Evolutionary conservation across 352 stramenopile species (phyloP), one percentile per base, ranked within the genome.

Genomic region (Phytopythium aichiense): DNA sequence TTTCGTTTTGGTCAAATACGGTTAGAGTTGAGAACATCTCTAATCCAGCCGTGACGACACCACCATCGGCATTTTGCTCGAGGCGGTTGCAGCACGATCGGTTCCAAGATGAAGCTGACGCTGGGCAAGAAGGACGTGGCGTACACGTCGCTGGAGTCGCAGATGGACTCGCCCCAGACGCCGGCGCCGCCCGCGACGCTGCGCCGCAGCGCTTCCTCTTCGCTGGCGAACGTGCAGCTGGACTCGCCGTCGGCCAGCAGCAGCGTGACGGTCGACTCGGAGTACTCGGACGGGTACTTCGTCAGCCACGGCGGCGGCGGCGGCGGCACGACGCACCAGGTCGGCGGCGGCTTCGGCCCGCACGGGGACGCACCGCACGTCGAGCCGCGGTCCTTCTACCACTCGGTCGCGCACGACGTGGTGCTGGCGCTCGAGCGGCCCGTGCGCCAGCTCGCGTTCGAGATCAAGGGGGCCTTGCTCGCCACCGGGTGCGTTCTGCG

Each of bases 381-480:
- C 25, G 54, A 61, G 15, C 58, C 64, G 37, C 73, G 66, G 15
- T 64, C 66, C 42, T 76, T 79, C 28, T 84, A 86, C 42, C 77
- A 72, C 42, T 81, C 70, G 46, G 71, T 77, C n/a, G 73, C 81
- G 22, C 75, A 78, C 22, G 79, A 89, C 16, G 80, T 92, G 25
- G 60, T 92, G 16, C 64, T 74, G 9, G 73, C 75, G 13, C 59
- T 92, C 7, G 80, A 91, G 54, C 73, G 79, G 25, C 82, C 84
- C 1, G 76, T 95, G 58, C 73, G 87, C 11, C 73, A 89, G 54
- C 69, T 95, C 25, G 76, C 84, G 23, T 76, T 94, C 52, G 84
- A 95, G 63, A 78, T 88, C 30, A 94, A 94, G 62, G 84, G 87
- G n/a, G 87, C 87, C 42, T 58, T 95, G 23, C 65, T 95, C 45